A percentile compares a stretch with the other conserved stretches of the same genome.
phyloP scores from a whole-genome alignment of 2,329 filamentous ascomycete species.

The Macrophomina pseudophaseolina region DNA sequence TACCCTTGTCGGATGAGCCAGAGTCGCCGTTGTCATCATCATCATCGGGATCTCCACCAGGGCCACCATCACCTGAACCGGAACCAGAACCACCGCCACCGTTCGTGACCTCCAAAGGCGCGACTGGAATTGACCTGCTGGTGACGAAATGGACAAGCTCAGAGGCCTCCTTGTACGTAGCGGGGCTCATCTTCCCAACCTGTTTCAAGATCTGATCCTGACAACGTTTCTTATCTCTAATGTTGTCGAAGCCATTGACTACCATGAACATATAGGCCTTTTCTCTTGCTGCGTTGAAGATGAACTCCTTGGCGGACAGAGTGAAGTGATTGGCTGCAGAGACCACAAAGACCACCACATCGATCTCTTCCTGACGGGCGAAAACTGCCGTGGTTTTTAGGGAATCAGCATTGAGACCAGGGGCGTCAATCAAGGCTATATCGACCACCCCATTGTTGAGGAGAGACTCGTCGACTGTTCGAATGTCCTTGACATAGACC shows the following conservation, averaged over 20 bases:
- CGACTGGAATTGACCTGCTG: conserved; percentile 88
- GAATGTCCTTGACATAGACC: conserved; percentile 90
- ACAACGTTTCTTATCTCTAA: conserved; percentile 88
- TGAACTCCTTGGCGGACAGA: conserved; percentile 96
- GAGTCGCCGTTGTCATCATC: conserved; percentile 53
- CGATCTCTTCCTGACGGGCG: conserved; percentile 95
- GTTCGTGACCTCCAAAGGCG: conserved; percentile 62
- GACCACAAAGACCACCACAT: conserved; percentile 97
- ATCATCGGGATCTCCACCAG: conserved; percentile 42
- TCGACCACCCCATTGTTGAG: conserved; percentile 98
- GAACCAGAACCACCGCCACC: conserved; percentile 55
- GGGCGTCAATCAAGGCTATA: conserved; percentile 95
- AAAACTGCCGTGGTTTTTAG: conserved; percentile 98
- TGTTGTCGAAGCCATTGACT: conserved; percentile 95
- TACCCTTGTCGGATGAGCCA: conserved; percentile 68
- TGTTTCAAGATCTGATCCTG: conserved; percentile 93
- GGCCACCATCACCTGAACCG: conserved; percentile 34
- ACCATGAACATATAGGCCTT: conserved; percentile 99
- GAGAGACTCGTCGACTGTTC: conserved; percentile 87
- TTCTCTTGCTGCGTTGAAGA: conserved; percentile 91
- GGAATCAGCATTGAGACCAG: conserved; percentile 93
- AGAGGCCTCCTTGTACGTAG: conserved; percentile 87
- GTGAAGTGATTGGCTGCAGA: conserved; percentile 98
- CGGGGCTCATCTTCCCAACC: conserved; percentile 83
- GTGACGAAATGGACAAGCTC: conserved; percentile 98